Conservation (phyloP, 2,329 filamentous ascomycete species). For the Thyridium curvatum region DNA sequence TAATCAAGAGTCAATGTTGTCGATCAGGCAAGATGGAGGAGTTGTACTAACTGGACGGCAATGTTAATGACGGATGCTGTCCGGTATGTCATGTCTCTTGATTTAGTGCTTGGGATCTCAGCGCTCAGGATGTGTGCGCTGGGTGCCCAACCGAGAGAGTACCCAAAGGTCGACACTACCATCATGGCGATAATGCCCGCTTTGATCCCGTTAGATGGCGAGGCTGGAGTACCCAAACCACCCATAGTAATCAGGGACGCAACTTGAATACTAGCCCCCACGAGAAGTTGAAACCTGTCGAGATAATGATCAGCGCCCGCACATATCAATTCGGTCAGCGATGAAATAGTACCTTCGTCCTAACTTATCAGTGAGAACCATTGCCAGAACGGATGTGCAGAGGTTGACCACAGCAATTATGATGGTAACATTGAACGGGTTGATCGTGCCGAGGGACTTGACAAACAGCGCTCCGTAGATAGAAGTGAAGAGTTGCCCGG, state of each 20-base stretch:
- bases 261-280: constrained; percentile 19
- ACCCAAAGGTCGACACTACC: constrained; percentile 22
- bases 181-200: constrained; percentile 17
- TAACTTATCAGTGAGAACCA: constrained; percentile 4
- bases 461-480: constrained; percentile 23
- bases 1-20: no score
- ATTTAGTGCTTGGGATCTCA: constrained; percentile 21
- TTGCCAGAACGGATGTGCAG: neutral
- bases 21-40: no score
- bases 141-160: constrained; percentile 25
- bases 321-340: neutral
- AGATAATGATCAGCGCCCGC: neutral
- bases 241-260: constrained; percentile 26
- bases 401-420: no score
- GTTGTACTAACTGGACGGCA: constrained; percentile 8
- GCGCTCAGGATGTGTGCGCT: constrained; percentile 26
- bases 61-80: constrained; percentile 21
- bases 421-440: constrained; percentile 18
- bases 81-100: constrained; percentile 22
- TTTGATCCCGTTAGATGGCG: no score
- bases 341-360: constrained; percentile 3
- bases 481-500: constrained; percentile 19
- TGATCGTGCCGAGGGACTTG: constrained; percentile 18
- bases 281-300: constrained; percentile 12
- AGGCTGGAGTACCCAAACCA: constrained; percentile 19